Conservation (phyloP, 1,284 basidiomycete species). For the Rhodotorula sp. region DNA sequence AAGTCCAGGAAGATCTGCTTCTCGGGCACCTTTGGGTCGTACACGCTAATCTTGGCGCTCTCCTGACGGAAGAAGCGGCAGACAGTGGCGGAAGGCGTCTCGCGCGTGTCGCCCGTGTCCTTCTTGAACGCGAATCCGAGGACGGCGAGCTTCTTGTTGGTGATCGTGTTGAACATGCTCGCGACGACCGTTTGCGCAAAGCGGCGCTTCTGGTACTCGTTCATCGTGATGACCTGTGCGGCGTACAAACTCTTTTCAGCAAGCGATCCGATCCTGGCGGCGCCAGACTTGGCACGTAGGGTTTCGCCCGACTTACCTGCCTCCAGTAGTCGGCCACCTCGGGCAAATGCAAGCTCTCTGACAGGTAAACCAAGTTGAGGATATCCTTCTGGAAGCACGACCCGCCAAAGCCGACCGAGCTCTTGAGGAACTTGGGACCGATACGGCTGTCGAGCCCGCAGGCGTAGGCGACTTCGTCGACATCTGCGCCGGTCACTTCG, state of each 20-base stretch:
- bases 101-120: conserved; percentile 94
- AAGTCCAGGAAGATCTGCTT: conserved; percentile 58
- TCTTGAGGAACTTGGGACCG: conserved; percentile 93
- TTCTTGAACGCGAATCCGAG: conserved; percentile 68
- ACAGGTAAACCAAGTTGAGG: conserved; percentile 95
- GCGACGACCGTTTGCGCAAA: conserved; percentile 51
- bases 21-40: conserved; percentile 78
- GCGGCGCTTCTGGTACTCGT: conserved; percentile 86
- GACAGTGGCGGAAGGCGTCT: conserved; percentile 93
- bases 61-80: conserved; percentile 91
- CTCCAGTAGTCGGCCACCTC: conserved; percentile 98
- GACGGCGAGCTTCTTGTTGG: conserved; percentile 91
- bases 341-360: conserved; percentile 87
- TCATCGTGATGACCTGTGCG: conserved; percentile 87
- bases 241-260: not conserved
- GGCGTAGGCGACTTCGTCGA: conserved; percentile 94
- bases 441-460: conserved; percentile 91
- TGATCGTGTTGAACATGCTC: conserved; percentile 91
- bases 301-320: conserved; percentile 43
- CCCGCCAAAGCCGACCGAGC: conserved; percentile 94
- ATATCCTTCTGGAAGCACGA: conserved; percentile 99
- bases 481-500: conserved; percentile 98
- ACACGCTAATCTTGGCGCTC: conserved; percentile 79
- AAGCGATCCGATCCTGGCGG: not conserved
- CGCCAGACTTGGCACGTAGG: no score